Base-by-base conservation (phyloP, 495 filamentous ascomycete genomes). In the Friedmanniomyces endolithicus region DNA sequence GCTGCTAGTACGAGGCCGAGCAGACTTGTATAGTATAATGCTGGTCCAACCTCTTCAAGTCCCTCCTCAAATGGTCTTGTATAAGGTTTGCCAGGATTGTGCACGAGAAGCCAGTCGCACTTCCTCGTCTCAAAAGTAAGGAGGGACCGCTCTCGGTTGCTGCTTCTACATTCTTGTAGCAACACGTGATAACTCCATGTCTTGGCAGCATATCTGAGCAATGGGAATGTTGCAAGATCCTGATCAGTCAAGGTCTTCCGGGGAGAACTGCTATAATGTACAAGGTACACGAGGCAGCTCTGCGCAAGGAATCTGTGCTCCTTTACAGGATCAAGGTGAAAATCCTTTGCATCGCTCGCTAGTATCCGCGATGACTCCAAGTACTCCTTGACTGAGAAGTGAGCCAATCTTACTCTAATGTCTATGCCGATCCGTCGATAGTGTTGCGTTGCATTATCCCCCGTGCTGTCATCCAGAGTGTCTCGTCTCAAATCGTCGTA, bases 381-480 rank as follows among this genome's bases (percentile, higher is more conserved):
- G 39, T 59, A 65, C 48, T 65, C 63, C 54, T 62, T 64, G 22
- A 65, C 58, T 6, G 62, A 65, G 58, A 58, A 65, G 56, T 65
- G 63, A 12, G 62, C 58, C 9, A 65, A 55, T 47, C 55, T 43
- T 8, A 64, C 24, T 43, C 17, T 58, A 11, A 2, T 43, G 6
- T 47, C 6, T 23, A 16, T 16, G 44, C 17, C n/a, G n/a, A n/a
- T n/a, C n/a, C n/a, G n/a, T n/a, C n/a, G n/a, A n/a, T n/a, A n/a
- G n/a, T n/a, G n/a, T n/a, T n/a, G n/a, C n/a, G n/a, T n/a, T n/a
- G n/a, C n/a, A n/a, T n/a, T n/a, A n/a, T n/a, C n/a, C n/a, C n/a
- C n/a, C n/a, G n/a, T n/a, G n/a, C n/a, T n/a, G n/a, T n/a, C n/a
- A n/a, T 47, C 16, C 37, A 6, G 37, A 41, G n/a, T 20, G 20